Conservation (phyloP, 2,329 filamentous ascomycete species). For the Cladosporium austrohemisphaericum region DNA sequence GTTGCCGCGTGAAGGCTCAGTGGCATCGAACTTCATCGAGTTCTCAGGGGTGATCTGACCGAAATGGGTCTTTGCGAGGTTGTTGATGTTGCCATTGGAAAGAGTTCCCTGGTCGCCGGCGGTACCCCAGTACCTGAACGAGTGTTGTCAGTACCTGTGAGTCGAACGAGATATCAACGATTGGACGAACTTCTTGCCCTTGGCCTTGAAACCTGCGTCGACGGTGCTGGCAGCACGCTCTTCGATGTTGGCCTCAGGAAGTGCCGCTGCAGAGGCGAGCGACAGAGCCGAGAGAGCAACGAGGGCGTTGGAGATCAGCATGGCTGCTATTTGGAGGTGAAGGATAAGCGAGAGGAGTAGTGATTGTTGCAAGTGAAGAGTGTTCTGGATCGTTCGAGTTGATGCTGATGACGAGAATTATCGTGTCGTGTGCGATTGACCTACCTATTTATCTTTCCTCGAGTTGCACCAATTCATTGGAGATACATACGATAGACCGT, state of each 20-base stretch:
- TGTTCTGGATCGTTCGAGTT: not conserved
- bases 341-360: not conserved
- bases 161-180: not conserved
- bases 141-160: not conserved
- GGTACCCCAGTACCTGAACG: constrained; percentile 54
- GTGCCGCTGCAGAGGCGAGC: constrained; percentile 13
- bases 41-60: constrained; percentile 66
- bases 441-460: constrained; percentile 1
- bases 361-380: not conserved
- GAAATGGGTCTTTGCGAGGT: constrained; percentile 59
- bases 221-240: constrained; percentile 39
- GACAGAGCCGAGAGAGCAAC: constrained; percentile 12
- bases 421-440: not conserved
- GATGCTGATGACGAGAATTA: not conserved
- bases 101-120: constrained; percentile 55
- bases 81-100: constrained; percentile 47
- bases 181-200: constrained; percentile 52
- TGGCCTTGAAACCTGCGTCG: constrained; percentile 55
- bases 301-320: constrained; percentile 13
- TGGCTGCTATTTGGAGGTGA: not conserved
- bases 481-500: not conserved
- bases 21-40: constrained; percentile 63
- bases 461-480: not conserved
- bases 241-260: constrained; percentile 12
- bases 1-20: constrained; percentile 44